Conservation (phyloP, 352 stramenopile species). For the Phytophthora pinifolia region DNA sequence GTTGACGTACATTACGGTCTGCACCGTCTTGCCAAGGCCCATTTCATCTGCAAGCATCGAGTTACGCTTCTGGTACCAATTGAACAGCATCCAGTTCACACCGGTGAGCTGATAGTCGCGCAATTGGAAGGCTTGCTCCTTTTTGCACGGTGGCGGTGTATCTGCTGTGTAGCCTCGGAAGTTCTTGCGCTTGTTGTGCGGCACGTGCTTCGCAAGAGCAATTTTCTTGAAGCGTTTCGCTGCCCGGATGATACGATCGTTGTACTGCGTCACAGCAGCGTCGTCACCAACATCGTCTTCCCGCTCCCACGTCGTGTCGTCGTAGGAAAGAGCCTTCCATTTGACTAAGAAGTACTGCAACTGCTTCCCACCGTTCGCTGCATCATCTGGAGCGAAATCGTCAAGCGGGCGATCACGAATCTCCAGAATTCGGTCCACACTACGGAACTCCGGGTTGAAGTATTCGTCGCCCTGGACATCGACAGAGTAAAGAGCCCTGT, state of each 20-base stretch:
- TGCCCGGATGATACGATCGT: slow-evolving; percentile 57
- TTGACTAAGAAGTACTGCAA: slow-evolving; percentile 98
- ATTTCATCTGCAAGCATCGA: slow-evolving; percentile 99
- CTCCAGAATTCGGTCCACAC: slow-evolving; percentile 89
- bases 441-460: slow-evolving; percentile 89
- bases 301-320: slow-evolving; percentile 98
- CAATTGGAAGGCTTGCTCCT: slow-evolving; percentile 76
- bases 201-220: slow-evolving; percentile 33
- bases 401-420: slow-evolving; percentile 78
- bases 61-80: slow-evolving; percentile 97
- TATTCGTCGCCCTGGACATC: slow-evolving; percentile 83
- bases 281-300: slow-evolving; percentile 94
- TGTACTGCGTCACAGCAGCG: slow-evolving; percentile 78
- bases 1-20: slow-evolving; percentile 96
- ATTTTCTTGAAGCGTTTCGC: slow-evolving; percentile 54
- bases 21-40: slow-evolving; percentile 95
- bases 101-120: slow-evolving; percentile 99
- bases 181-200: slow-evolving; percentile 57
- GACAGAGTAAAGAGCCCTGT: slow-evolving; percentile 44
- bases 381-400: slow-evolving; percentile 58
- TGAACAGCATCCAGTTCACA: slow-evolving; percentile 99
- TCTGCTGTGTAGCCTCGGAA: slow-evolving; percentile 74
- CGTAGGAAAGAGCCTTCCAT: slow-evolving; percentile 98
- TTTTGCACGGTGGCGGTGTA: slow-evolving; percentile 58
- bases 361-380: slow-evolving; percentile 34